Percentiles rank a stretch among this genome's conserved stretches.
Conservation (phyloP, 129 eudicot genomes). For the Escallonia rubra region DNA sequence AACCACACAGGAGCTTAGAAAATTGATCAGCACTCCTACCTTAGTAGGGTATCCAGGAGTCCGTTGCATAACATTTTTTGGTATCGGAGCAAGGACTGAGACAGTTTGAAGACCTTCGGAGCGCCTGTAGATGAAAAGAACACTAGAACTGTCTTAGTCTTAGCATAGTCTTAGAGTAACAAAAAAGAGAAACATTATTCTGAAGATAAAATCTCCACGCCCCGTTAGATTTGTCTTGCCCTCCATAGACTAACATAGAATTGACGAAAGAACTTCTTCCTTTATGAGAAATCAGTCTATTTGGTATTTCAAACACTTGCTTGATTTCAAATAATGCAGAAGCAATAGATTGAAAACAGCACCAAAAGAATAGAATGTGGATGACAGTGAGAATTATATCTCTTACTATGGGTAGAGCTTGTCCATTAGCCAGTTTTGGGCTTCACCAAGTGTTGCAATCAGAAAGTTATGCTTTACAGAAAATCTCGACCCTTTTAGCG, state of each 20-base stretch:
- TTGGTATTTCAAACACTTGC: neutral
- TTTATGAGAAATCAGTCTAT: neutral
- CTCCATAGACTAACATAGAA: neutral
- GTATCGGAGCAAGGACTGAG: constrained; percentile 86
- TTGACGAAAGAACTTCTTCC: neutral
- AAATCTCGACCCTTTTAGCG: too few relatives aligned
- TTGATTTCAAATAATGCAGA: neutral
- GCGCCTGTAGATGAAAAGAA: constrained; percentile 48
- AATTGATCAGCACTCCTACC: constrained; percentile 27
- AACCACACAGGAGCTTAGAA: too few relatives aligned
- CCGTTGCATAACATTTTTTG: constrained; percentile 72
- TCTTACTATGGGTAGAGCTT: too few relatives aligned
- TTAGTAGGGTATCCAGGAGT: constrained; percentile 90
- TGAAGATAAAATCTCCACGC: neutral
- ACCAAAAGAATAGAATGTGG: neutral
- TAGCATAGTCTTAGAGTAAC: neutral
- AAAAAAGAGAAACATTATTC: neutral
- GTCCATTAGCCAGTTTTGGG: too few relatives aligned
- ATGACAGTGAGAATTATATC: neutral
- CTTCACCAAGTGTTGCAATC: too few relatives aligned
- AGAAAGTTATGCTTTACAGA: too few relatives aligned
- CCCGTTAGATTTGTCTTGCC: neutral
- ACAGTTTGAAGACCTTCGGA: constrained; percentile 85
- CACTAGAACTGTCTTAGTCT: neutral
- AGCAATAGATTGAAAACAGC: neutral